These are phyloP conservation scores for Bolboschoenus planiculmis DNA, from an alignment of 176 grass and related monocot genomes.

Conservation along the genomic window DNA sequence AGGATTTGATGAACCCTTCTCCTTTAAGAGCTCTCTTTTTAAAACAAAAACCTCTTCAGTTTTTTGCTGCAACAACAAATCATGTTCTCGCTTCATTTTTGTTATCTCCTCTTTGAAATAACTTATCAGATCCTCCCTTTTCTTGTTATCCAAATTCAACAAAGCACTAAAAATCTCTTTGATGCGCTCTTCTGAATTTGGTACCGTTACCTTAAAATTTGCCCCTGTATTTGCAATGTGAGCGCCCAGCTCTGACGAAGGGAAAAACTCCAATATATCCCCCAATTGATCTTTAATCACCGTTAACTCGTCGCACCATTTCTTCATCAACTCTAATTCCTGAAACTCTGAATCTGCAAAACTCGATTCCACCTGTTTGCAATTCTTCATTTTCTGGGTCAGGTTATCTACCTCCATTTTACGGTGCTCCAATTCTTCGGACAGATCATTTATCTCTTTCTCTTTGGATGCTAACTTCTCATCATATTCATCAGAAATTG, in stretches of 20 bases:
- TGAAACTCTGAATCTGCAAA: background rate
- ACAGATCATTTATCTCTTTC: background rate
- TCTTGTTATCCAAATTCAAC: slow-evolving; percentile 23
- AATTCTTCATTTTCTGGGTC: background rate
- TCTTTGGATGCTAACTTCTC: slow-evolving; percentile 19
- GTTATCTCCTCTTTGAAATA: slow-evolving; percentile 35
- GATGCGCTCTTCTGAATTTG: slow-evolving; percentile 9
- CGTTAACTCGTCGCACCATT: slow-evolving; percentile 10
- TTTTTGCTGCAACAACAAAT: slow-evolving; percentile 27
- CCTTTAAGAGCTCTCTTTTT: slow-evolving; percentile 33
- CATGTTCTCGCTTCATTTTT: slow-evolving; percentile 33
- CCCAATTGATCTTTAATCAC: slow-evolving; percentile 16
- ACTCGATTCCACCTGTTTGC: background rate
- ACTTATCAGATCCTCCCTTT: slow-evolving; percentile 29
- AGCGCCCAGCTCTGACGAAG: background rate
- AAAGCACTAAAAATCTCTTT: slow-evolving; percentile 20
- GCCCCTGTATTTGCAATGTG: slow-evolving; percentile 21
- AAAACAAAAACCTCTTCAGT: slow-evolving; percentile 31
- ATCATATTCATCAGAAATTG: slow-evolving; percentile 23
- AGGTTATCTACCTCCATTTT: slow-evolving; percentile 2
- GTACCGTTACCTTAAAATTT: background rate
- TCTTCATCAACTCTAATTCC: slow-evolving; percentile 1
- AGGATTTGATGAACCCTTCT: slow-evolving; percentile 23
- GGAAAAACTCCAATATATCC: slow-evolving; percentile 11
- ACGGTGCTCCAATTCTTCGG: background rate